Evolutionary conservation across 2,329 filamentous ascomycete genomes (phyloP), one percentile per base, ranked within the genome.

Genomic region (Fusarium domesticum): DNA sequence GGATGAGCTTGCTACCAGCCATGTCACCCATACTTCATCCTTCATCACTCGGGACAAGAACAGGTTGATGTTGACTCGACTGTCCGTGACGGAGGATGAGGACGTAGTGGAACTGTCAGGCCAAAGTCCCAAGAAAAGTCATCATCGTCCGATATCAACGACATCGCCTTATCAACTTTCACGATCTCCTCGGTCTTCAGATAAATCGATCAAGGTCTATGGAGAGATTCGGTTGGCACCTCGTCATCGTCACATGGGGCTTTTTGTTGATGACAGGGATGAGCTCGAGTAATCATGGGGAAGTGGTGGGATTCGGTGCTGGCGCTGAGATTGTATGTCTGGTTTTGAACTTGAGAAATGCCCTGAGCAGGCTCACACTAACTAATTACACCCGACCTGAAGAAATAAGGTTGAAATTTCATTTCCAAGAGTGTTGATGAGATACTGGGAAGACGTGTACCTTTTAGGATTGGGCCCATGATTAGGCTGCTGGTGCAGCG

Each of bases 1-100:
- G 12, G 62, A 70, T 39, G 66, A 71, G 43, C 57, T 66, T 18
- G 57, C 60, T 3, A 43, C 46, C 18, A 54, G 45, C 7, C 53
- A 51, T 31, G 18, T 48, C 6, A 42, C 52, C 6, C 16, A 41
- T n/a, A 37, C 43, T 6, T 37, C 47, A 10, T 42, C 48, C 4
- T 39, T 65, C 15, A 49, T 45, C 14, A 45, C 49, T 5, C 56
- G 51, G 18, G 63, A 70, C 35, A 60, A 48, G 37, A 70, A 69
- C 35, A 58, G 43, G 14, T 37, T 51, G 15, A 55, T 61, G 16
- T 51, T 43, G 14, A 41, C 36, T 23, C 48, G 39, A 6, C 19
- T 48, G 2, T 50, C 51, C 11, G 30, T 38, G 6, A 48, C 48
- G 1, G 49, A 49, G 6, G 39, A 51, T 14, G 53, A 56, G 3